phyloP scores from a whole-genome alignment of 371 early-diverging fungal species.

The Choanephora cucurbitarum region DNA sequence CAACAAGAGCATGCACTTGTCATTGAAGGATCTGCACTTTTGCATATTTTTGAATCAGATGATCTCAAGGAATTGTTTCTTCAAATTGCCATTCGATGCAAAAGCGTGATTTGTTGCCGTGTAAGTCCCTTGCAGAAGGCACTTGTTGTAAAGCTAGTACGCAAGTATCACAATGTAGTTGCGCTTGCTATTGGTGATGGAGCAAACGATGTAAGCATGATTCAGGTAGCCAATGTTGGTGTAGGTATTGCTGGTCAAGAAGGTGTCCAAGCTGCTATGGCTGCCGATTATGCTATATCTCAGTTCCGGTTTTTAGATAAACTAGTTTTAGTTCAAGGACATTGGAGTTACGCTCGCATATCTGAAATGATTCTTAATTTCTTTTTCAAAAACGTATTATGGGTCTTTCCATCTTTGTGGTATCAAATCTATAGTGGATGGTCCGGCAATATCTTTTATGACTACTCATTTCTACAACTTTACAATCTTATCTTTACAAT shows the following conservation, averaged over 20 bases:
- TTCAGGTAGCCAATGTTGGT: constrained; percentile 92
- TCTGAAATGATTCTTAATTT: constrained; percentile 88
- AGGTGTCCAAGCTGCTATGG: constrained; percentile 88
- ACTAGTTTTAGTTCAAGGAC: constrained; percentile 83
- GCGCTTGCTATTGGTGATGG: constrained; percentile 98
- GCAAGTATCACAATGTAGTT: constrained; percentile 70
- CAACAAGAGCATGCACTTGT: constrained; percentile 71
- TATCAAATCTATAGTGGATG: constrained; percentile 82
- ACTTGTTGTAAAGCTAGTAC: constrained; percentile 90
- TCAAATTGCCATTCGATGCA: constrained; percentile 77
- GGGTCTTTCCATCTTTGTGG: constrained; percentile 84
- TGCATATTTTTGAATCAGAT: constrained; percentile 67
- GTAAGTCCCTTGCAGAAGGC: constrained; percentile 97
- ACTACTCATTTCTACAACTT: constrained; percentile 81
- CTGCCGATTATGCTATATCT: constrained; percentile 87
- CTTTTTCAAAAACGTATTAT: constrained; percentile 93
- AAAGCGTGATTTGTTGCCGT: constrained; percentile 93
- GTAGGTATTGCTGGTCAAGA: constrained; percentile 94
- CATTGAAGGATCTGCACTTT: constrained; percentile 91
- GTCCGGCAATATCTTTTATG: constrained; percentile 85
- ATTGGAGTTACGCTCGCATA: constrained; percentile 89
- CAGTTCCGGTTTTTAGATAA: constrained; percentile 88
- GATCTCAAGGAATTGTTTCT: constrained; percentile 67
- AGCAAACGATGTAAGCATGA: constrained; percentile 95
- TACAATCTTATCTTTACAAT: constrained; percentile 82